Percentiles rank a stretch among this genome's conserved stretches.
phyloP scores from a whole-genome alignment of 257 asterid genomes.

The Sherardia arvensis region DNA sequence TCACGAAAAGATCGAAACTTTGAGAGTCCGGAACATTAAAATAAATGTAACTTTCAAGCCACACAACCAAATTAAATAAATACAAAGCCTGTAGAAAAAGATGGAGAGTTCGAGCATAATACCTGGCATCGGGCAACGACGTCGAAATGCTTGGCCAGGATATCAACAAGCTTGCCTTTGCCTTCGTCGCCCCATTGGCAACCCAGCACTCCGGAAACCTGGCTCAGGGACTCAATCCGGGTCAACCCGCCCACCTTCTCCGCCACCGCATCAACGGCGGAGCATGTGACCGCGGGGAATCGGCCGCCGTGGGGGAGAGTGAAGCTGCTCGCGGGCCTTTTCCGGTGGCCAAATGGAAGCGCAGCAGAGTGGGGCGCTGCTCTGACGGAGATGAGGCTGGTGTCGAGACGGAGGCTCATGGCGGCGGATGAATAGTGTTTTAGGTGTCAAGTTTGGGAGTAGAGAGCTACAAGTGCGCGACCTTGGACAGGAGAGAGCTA shows the following conservation, averaged over 20 bases:
- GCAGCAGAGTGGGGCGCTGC: constrained; percentile 4
- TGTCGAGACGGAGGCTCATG: constrained; percentile 12
- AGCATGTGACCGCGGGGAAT: constrained; percentile 2
- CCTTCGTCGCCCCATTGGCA: constrained; percentile 99
- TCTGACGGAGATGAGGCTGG: constrained; percentile 8
- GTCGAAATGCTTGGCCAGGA: constrained; percentile 80
- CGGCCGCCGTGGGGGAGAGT: constrained; percentile 13
- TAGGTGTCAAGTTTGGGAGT: background rate
- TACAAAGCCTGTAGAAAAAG: too few species aligned
- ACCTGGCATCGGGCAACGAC: constrained; percentile 99
- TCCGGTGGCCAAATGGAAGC: constrained; percentile 1
- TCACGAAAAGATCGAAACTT: background rate
- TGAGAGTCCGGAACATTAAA: too few species aligned
- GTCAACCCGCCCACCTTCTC: constrained; percentile 13
- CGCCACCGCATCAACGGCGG: constrained; percentile 13
- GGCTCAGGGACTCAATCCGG: constrained; percentile 73
- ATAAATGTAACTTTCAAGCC: background rate
- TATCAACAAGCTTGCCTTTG: constrained; percentile 90
- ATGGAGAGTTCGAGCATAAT: background rate
- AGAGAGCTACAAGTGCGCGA: background rate
- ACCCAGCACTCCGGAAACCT: constrained; percentile 92
- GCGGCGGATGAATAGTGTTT: background rate
- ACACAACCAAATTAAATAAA: background rate
- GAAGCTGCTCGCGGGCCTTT: background rate
- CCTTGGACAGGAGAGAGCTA: background rate